Base-by-base conservation (phyloP, 306 rosid species). In the Acacia acuminata region DNA sequence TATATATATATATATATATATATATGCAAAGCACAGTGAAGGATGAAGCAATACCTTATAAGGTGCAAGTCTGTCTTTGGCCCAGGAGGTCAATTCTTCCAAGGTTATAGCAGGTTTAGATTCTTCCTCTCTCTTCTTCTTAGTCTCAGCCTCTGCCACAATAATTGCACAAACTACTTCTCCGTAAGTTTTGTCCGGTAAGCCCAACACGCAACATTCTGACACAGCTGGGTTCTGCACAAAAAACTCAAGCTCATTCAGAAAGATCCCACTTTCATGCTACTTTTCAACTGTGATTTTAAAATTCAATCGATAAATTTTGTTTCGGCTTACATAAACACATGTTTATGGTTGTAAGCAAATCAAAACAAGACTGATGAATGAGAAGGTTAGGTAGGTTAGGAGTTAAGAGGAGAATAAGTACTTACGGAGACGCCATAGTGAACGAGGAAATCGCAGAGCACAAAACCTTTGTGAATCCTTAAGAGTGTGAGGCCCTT, bases 141-240 rank as follows among this genome's bases (percentile, higher is more conserved):
- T 89, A 67, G 83, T 69, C 55, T 82, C 88, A 0, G 64, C 85
- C 8, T 87, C 83, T 43, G 92, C 88, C 80, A 92, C 96, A 72
- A 96, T 76, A 83, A 96, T 88, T 77, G 94, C 98, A 81, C 89
- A 83, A 10, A 96, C 94, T 80, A 85, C 83, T 90, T 96, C 99
- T 73, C 98, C 98, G 44, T 93, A 92, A 81, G 89, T 93, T 74
- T 86, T 87, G 89, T 96, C 96, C 0, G 93, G 94, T 84, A 96
- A 81, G 56, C 99, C 99, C 87, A 96, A 79, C 71, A 96, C 96
- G 79, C 98, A 92, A 83, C 99, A 96, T 82, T 96, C 98, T 77
- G 85, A 82, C 71, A 96, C 86, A 43, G 84, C 72, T n/a, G 94
- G 93, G 85, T 91, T 93, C 99, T 93, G 86, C 86, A 88, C 81